These are phyloP conservation scores for Cladosporium sp. DNA, from an alignment of 2,329 filamentous ascomycete species.

Conservation along the genomic window DNA sequence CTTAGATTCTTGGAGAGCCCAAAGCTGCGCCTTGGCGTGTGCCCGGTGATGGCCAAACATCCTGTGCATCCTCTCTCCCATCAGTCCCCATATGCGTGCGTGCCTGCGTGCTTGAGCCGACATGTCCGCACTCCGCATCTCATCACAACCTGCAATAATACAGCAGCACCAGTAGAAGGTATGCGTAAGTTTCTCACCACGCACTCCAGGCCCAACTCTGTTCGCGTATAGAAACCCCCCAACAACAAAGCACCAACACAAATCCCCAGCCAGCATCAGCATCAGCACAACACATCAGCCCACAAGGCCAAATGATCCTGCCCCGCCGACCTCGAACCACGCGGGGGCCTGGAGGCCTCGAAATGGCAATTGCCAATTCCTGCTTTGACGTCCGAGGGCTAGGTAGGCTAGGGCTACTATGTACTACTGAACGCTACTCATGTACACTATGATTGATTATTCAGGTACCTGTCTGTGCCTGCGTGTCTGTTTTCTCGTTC, in stretches of 20 bases:
- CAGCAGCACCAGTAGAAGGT: not conserved
- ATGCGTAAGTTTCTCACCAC: not conserved
- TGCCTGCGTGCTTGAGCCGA: not conserved
- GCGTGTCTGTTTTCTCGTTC: not conserved
- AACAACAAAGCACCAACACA: not conserved
- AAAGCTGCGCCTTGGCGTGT: not conserved
- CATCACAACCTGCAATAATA: not conserved
- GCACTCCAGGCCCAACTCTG: not conserved
- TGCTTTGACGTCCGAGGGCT: not conserved
- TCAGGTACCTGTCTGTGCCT: not conserved
- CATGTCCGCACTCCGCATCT: not conserved
- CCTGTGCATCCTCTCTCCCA: not conserved
- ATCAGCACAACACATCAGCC: not conserved
- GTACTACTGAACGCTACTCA: not conserved
- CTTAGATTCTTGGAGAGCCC: not conserved
- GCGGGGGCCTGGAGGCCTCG: too few relatives aligned
- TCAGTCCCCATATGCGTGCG: not conserved
- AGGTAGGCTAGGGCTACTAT: not conserved
- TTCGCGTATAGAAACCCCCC: not conserved
- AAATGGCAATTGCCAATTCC: constrained; percentile 3
- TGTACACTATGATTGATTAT: too few relatives aligned
- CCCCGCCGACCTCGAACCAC: not conserved
- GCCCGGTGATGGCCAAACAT: not conserved
- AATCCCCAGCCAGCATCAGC: not conserved
- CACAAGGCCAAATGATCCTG: constrained; percentile 4